Percentiles rank a stretch among this genome's conserved stretches.
Evolutionary conservation across 1,139 yeast species (phyloP).

Genomic region (Hyphopichia pseudoburtonii): DNA sequence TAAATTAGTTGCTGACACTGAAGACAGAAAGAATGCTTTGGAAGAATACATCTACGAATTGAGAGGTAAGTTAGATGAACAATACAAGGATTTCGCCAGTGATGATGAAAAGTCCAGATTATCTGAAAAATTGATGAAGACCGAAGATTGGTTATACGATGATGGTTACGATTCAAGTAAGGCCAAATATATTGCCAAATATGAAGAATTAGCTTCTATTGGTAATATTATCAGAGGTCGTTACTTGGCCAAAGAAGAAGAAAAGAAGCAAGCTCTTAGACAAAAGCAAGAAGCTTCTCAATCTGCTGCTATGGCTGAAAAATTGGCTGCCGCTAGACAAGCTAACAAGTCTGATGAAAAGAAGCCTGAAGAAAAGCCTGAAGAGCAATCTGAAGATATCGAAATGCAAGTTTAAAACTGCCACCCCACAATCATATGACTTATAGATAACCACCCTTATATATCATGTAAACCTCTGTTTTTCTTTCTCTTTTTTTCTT

Average conservation of each 20-base stretch:
- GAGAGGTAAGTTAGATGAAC: constrained; percentile 95
- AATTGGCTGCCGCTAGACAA: constrained; percentile 79
- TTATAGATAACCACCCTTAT: too few species aligned
- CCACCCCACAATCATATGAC: too few species aligned
- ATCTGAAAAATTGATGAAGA: constrained; percentile 68
- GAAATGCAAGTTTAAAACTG: constrained; percentile 29
- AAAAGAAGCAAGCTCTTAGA: constrained; percentile 85
- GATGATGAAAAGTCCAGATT: constrained; percentile 87
- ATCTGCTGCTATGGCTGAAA: constrained; percentile 87
- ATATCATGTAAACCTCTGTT: too few species aligned
- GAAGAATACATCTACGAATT: constrained; percentile 98
- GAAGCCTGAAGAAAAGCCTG: constrained; percentile 17
- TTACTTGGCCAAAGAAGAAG: constrained; percentile 92
- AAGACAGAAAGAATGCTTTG: constrained; percentile 96
- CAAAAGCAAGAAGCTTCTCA: constrained; percentile 86
- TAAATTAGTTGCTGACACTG: constrained; percentile 97
- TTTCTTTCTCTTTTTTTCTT: too few species aligned
- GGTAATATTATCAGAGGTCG: constrained; percentile 97
- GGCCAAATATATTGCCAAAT: constrained; percentile 96
- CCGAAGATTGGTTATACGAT: constrained; percentile 98
- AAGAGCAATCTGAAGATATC: constrained; percentile 27
- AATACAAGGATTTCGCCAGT: constrained; percentile 83
- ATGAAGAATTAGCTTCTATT: constrained; percentile 92
- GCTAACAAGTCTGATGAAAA: constrained; percentile 38
- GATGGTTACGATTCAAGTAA: constrained; percentile 96